Base-by-base conservation (phyloP, 2,329 filamentous ascomycete genomes). In the Colletotrichum higginsianum region DNA sequence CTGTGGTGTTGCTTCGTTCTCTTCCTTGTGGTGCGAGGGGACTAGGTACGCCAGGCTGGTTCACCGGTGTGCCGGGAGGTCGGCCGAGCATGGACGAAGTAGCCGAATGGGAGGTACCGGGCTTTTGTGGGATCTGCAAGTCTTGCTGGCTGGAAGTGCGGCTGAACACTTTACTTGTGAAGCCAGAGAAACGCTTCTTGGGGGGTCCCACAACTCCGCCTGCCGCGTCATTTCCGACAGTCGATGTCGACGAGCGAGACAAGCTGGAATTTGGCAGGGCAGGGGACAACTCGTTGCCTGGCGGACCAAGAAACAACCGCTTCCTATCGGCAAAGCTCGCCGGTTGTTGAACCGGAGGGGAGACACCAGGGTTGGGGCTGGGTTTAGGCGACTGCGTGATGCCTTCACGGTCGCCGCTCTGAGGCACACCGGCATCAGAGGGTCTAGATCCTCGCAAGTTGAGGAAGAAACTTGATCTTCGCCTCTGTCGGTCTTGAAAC, bases 151-250 rank as follows among this genome's bases (percentile, higher is more conserved):
- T 67, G 12, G 58, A 67, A 13, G 74, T 74, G 7, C 79, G 76
- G 13, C 75, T 75, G 60, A 82, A 78, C 50, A 81, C 40, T 21
- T 74, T 79, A 53, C 76, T 76, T 30, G 78, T 78, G 35, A 82
- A 66, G 21, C 79, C 82, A 0, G 86, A 87, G 69, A 88, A 85
- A 13, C 86, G 80, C 73, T 85, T 87, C 78, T 85, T 87, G 0
- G 78, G 77, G 21, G 60, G 57, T 1, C 61, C 64, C 21, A 63
- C 52, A 23, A 53, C 11, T 13, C 64, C 50, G 30, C 63, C 52
- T 44, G 56, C 62, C 15, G 61, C 74, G 74, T 62, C 77, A 70
- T 62, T 74, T 62, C 57, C 50, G 18, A 49, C 67, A 23, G 76
- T 80, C 15, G 78, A 75, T 21, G 79, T 80, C 1, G 76, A 76